phyloP scores from a whole-genome alignment of 306 rosid genomes.

The Sophora flavescens region DNA sequence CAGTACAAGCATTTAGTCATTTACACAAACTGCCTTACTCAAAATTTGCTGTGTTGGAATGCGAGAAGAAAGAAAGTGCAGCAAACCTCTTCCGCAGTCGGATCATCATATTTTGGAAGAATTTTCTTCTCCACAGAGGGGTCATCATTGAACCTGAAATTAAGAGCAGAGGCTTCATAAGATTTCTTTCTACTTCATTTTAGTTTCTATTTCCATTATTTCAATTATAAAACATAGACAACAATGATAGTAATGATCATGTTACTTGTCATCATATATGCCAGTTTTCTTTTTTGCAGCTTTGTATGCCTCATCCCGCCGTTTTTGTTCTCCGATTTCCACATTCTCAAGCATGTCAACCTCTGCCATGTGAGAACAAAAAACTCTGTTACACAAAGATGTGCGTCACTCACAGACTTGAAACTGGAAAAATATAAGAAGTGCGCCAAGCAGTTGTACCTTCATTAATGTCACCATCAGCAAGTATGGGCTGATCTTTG shows the following conservation, averaged over 20 bases:
- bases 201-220: constrained; percentile 6
- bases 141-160: constrained; percentile 89
- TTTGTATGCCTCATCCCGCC: constrained; percentile 81
- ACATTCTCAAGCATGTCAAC: constrained; percentile 93
- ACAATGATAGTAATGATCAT: constrained; percentile 19
- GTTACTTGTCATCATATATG: constrained; percentile 85
- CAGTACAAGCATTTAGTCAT: constrained; percentile 26
- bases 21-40: constrained; percentile 17
- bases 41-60: constrained; percentile 36
- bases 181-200: constrained; percentile 4
- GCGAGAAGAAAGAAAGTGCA: constrained; percentile 22
- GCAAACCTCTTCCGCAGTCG: constrained; percentile 76
- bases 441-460: constrained; percentile 58
- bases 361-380: constrained; percentile 66
- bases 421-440: constrained; percentile 36
- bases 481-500: constrained; percentile 88
- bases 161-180: constrained; percentile 31
- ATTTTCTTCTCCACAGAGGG: constrained; percentile 78
- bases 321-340: constrained; percentile 94
- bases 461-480: constrained; percentile 87
- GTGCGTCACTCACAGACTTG: constrained; percentile 42
- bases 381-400: constrained; percentile 44
- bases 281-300: constrained; percentile 93
- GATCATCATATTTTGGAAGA: constrained; percentile 94
- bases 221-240: background rate